These are phyloP conservation scores for Geopyxis carbonaria DNA, from an alignment of 495 filamentous ascomycete genomes.

Conservation along the genomic window DNA sequence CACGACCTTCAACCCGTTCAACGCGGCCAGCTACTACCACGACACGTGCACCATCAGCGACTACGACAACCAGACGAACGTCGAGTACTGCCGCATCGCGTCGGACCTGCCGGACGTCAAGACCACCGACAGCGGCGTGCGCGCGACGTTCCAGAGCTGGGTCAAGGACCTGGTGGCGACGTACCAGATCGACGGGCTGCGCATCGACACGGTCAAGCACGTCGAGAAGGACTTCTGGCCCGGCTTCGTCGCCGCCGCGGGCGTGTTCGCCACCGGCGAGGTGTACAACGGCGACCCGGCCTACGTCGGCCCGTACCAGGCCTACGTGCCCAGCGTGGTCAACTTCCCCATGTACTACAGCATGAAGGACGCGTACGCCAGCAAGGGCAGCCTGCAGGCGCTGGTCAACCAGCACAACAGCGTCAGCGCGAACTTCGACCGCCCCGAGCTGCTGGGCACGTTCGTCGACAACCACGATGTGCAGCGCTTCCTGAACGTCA, in stretches of 20 bases:
- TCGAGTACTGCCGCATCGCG: constrained; percentile 21
- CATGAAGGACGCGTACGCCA: constrained; percentile 43
- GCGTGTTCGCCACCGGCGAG: constrained; percentile 56
- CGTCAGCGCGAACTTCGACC: constrained; percentile 16
- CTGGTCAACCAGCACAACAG: constrained; percentile 33
- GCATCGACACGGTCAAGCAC: constrained; percentile 59
- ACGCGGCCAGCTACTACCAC: constrained; percentile 48
- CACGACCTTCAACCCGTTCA: constrained; percentile 46
- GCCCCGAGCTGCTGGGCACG: constrained; percentile 39
- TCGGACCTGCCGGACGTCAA: constrained; percentile 53
- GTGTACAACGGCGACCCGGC: constrained; percentile 43
- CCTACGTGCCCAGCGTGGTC: constrained; percentile 42
- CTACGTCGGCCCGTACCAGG: constrained; percentile 51
- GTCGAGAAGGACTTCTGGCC: constrained; percentile 55
- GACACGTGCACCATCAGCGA: constrained; percentile 43
- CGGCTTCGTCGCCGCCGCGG: constrained; percentile 44
- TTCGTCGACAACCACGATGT: constrained; percentile 75
- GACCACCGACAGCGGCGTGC: constrained; percentile 41
- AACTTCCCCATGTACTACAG: constrained; percentile 58
- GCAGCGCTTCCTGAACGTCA: constrained; percentile 43
- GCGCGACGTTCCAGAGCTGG: constrained; percentile 47
- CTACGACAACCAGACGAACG: constrained; percentile 36
- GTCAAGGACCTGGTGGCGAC: constrained; percentile 43
- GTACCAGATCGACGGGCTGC: constrained; percentile 64
- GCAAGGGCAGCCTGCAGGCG: constrained; percentile 38